A percentile compares a stretch with the other conserved stretches of the same genome.
Evolutionary conservation across 768 basidiomycete genomes (phyloP).

Genomic region (Cytidiella melzeri): DNA sequence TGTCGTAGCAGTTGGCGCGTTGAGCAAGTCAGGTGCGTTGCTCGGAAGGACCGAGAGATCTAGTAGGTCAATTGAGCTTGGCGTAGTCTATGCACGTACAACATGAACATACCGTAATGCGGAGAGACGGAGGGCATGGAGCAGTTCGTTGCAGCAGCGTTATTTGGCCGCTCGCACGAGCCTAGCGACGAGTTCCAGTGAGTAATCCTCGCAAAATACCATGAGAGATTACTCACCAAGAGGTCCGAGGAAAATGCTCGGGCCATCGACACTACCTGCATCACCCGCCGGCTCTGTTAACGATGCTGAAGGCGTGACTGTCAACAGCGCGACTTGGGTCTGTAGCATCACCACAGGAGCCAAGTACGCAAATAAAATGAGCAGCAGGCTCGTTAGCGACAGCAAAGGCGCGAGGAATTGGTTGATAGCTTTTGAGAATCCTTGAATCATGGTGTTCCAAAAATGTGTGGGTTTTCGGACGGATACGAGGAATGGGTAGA

Average conservation of each 20-base stretch:
- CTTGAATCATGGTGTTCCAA: slow-evolving; percentile 54
- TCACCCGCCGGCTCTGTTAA: slow-evolving; percentile 29
- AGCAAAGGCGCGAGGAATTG: slow-evolving; percentile 65
- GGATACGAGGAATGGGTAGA: background rate
- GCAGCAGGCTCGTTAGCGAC: slow-evolving; percentile 57
- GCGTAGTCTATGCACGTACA: no score
- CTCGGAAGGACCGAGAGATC: slow-evolving; percentile 60
- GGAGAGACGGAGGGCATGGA: slow-evolving; percentile 50
- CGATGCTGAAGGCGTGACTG: slow-evolving; percentile 49
- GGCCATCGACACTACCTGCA: slow-evolving; percentile 46
- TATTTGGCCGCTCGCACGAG: slow-evolving; percentile 54
- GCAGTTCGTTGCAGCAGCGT: slow-evolving; percentile 48
- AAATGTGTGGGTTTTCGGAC: background rate
- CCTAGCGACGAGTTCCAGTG: slow-evolving; percentile 34
- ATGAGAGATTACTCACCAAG: slow-evolving; percentile 41
- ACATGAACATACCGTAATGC: slow-evolving; percentile 52
- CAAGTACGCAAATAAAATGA: slow-evolving; percentile 62
- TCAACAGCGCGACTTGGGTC: slow-evolving; percentile 56
- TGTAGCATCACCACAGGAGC: slow-evolving; percentile 58
- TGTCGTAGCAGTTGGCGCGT: slow-evolving; percentile 54
- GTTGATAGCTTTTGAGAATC: slow-evolving; percentile 61
- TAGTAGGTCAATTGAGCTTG: no score
- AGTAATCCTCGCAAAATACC: slow-evolving; percentile 4
- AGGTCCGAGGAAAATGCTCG: slow-evolving; percentile 59
- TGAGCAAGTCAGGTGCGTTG: slow-evolving; percentile 49